Percentiles rank a stretch among this genome's conserved stretches.
These are phyloP conservation scores for Crataegus laevigata DNA, from an alignment of 306 rosid genomes.

Conservation along the genomic window DNA sequence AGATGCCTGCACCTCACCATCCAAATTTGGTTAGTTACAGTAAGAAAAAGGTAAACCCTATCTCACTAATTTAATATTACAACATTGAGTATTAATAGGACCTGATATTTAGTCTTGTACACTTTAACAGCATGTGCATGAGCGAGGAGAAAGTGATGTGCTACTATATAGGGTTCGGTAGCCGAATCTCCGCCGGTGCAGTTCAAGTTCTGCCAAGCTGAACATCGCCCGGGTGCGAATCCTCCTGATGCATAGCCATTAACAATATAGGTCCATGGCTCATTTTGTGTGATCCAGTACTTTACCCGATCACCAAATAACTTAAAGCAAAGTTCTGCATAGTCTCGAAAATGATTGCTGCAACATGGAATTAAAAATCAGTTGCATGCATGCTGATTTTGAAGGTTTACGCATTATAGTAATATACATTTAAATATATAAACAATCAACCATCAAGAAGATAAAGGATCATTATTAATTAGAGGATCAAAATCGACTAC, in stretches of 20 bases:
- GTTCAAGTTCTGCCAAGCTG: background rate
- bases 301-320: background rate
- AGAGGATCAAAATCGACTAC: too few relatives aligned
- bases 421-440: too few relatives aligned
- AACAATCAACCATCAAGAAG: too few relatives aligned
- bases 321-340: background rate
- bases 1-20: background rate
- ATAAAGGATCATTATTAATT: too few relatives aligned
- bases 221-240: background rate
- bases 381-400: background rate
- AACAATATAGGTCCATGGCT: background rate
- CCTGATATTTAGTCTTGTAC: background rate
- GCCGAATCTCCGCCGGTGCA: background rate
- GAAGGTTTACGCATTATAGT: background rate
- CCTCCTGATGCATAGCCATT: background rate
- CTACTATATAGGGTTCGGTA: background rate
- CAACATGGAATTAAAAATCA: background rate
- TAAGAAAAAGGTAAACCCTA: background rate
- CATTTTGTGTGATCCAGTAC: background rate
- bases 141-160: background rate
- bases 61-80: too few relatives aligned
- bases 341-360: background rate
- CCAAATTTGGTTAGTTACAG: background rate
- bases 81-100: too few relatives aligned
- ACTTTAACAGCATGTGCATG: background rate